Evolutionary conservation across 495 filamentous ascomycete species (phyloP).

Genomic region (Astrocystis sublimbata): DNA sequence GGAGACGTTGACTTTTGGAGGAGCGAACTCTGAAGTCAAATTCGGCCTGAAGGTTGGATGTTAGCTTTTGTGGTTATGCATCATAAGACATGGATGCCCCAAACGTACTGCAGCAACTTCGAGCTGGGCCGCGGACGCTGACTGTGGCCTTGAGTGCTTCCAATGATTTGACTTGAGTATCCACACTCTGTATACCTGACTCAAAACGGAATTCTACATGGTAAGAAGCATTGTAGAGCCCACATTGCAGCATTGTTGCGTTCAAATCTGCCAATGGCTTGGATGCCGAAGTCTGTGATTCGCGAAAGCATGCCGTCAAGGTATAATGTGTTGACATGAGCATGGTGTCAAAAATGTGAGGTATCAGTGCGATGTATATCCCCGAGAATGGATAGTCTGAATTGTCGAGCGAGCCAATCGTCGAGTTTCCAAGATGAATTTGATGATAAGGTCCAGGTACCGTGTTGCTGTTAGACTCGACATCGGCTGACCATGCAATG

Average conservation of each 20-base stretch:
- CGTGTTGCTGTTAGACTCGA: too few relatives aligned
- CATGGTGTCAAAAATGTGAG: too few relatives aligned
- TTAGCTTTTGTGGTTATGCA: background rate
- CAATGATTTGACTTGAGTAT: background rate
- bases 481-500: too few relatives aligned
- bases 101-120: background rate
- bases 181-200: background rate
- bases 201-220: background rate
- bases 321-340: too few relatives aligned
- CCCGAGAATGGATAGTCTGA: too few relatives aligned
- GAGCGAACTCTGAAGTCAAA: background rate
- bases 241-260: background rate
- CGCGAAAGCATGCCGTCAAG: too few relatives aligned
- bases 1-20: background rate
- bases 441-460: too few relatives aligned
- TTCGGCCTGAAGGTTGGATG: too few relatives aligned
- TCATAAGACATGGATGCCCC: too few relatives aligned
- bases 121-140: background rate
- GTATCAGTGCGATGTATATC: too few relatives aligned
- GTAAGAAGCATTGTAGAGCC: background rate
- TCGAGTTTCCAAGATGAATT: too few relatives aligned
- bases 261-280: background rate
- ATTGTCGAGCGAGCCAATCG: too few relatives aligned
- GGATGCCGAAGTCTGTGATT: background rate
- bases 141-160: background rate